These are phyloP conservation scores for Crucihimalaya himalaica DNA, from an alignment of 345 rosid species.

Conservation along the genomic window DNA sequence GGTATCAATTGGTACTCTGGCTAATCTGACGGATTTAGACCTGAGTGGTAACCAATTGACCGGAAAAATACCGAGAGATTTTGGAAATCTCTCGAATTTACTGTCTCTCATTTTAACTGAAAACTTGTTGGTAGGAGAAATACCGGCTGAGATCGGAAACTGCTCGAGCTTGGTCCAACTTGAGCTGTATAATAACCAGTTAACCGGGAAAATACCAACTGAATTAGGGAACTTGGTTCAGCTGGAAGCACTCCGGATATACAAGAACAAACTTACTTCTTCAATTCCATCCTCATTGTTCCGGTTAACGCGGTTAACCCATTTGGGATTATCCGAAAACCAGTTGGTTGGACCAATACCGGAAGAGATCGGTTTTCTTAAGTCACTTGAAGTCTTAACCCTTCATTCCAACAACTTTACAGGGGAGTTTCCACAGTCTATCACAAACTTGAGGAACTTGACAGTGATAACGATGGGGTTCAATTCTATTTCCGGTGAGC, in stretches of 20 bases:
- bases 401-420: constrained; percentile 65
- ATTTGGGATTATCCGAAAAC: constrained; percentile 66
- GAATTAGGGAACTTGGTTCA: constrained; percentile 66
- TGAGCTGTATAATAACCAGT: constrained; percentile 53
- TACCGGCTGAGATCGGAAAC: constrained; percentile 64
- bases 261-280: constrained; percentile 58
- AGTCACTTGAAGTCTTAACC: constrained; percentile 59
- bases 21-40: constrained; percentile 55
- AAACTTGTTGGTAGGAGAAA: constrained; percentile 61
- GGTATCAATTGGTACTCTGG: constrained; percentile 54
- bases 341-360: constrained; percentile 60
- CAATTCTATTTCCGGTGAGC: constrained; percentile 62
- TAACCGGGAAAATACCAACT: constrained; percentile 65
- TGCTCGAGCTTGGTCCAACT: constrained; percentile 57
- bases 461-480: constrained; percentile 60
- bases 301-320: constrained; percentile 52
- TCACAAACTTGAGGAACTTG: constrained; percentile 62
- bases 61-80: constrained; percentile 61
- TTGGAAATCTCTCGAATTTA: constrained; percentile 71
- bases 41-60: constrained; percentile 60
- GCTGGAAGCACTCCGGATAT: constrained; percentile 50
- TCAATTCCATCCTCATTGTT: constrained; percentile 71
- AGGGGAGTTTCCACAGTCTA: constrained; percentile 65
- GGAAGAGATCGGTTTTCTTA: constrained; percentile 53
- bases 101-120: constrained; percentile 39